Evolutionary conservation across 2,329 filamentous ascomycete species (phyloP), one percentile per base, ranked within the genome.

Genomic region (Niveomyces coronatus): DNA sequence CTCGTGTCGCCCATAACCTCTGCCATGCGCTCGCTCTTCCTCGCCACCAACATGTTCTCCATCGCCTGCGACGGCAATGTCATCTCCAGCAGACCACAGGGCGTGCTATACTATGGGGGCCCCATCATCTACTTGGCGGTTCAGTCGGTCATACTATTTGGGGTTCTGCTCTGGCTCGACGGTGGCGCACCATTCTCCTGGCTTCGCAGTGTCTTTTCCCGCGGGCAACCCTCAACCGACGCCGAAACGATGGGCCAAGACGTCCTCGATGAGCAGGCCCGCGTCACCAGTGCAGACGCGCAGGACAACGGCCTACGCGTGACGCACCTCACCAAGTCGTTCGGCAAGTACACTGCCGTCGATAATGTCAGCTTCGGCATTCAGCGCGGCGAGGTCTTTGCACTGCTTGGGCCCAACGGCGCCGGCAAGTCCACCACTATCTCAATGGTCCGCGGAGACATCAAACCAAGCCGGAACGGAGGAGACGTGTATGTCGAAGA

Each of bases 391-490:
- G 82, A 94, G 54, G 83, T 94, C 1, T 94, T 94, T 59, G 87
- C 87, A 0, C 70, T 95, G 0, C 71, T 96, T 1, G 88, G 88
- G 0, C 87, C 88, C 13, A 94, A 94, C 53, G 87, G 88, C 17
- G 89, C 88, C 2, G 88, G 88, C 41, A 95, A 95, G 52, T 86
- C 81, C 0, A 94, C 87, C 0, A 93, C 83, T 0, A 94, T 95
- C 49, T 85, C 81, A 2, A 67, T 94, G 30, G 86, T 96, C 47
- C 76, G 88, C 44, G 89, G 89, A n/a, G 88, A 95, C 51, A 71
- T 89, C 19, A 76, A 78, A 36, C 86, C 87, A 0, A 78, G 74
- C 34, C 63, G 62, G 39, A 73, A 76, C 38, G 73, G 75, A n/a
- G 85, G 86, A 22, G 83, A 93, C 41, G 76, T 95, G 4, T 71